These are phyloP conservation scores for Candida nonsorbophila DNA, from an alignment of 805 yeast species.

Conservation along the genomic window DNA sequence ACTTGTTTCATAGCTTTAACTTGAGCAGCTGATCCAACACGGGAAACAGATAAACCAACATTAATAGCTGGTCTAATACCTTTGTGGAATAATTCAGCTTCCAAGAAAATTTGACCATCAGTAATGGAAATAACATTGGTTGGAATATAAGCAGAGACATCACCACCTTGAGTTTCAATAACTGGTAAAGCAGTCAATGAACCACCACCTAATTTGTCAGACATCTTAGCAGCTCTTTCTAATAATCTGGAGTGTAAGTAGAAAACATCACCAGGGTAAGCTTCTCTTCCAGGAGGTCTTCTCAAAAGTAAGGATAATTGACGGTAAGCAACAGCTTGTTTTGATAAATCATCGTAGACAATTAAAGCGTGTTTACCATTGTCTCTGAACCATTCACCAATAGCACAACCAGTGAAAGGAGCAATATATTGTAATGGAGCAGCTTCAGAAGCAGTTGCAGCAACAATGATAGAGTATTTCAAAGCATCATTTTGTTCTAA, in stretches of 20 bases:
- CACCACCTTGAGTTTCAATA: slow-evolving; percentile 99
- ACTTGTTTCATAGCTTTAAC: slow-evolving; percentile 99
- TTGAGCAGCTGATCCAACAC: slow-evolving; percentile 99
- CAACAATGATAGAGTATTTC: slow-evolving; percentile 96
- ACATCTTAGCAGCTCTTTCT: slow-evolving; percentile 98
- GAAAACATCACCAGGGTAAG: slow-evolving; percentile 96
- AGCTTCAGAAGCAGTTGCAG: slow-evolving; percentile 99
- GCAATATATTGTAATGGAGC: slow-evolving; percentile 99
- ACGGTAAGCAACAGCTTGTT: slow-evolving; percentile 99
- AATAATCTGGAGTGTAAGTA: slow-evolving; percentile 91
- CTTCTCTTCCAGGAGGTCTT: slow-evolving; percentile 97
- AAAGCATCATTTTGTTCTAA: slow-evolving; percentile 97
- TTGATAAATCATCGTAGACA: slow-evolving; percentile 96
- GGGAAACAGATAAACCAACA: slow-evolving; percentile 99
- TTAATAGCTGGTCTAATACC: slow-evolving; percentile 99
- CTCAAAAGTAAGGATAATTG: slow-evolving; percentile 95
- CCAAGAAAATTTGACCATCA: slow-evolving; percentile 97
- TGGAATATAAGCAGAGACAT: slow-evolving; percentile 96
- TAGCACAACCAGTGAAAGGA: slow-evolving; percentile 99
- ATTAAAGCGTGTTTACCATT: slow-evolving; percentile 97
- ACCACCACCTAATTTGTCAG: slow-evolving; percentile 84
- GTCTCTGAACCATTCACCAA: slow-evolving; percentile 99
- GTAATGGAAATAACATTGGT: slow-evolving; percentile 97
- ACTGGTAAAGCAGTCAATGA: slow-evolving; percentile 94
- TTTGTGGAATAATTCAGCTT: slow-evolving; percentile 99